Evolutionary conservation across 371 early-diverging fungal species (phyloP).

Genomic region (Dichotomocladium elegans): DNA sequence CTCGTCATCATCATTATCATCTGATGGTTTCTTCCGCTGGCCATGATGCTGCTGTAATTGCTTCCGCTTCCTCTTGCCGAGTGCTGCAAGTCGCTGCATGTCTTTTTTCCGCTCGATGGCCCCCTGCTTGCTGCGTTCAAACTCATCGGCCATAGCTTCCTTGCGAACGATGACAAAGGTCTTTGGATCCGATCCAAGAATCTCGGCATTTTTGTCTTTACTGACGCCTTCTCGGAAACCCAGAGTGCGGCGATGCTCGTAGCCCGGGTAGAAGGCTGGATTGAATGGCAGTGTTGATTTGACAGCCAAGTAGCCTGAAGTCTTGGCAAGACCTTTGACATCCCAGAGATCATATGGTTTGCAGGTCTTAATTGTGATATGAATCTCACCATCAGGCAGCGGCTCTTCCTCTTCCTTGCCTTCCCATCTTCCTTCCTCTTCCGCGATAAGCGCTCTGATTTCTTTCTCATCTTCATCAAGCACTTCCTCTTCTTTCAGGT

Average conservation of each 20-base stretch:
- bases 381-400: constrained; percentile 62
- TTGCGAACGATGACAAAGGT: constrained; percentile 68
- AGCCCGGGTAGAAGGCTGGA: constrained; percentile 76
- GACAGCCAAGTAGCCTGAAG: constrained; percentile 52
- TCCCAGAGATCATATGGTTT: constrained; percentile 89
- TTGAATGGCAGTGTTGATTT: constrained; percentile 63
- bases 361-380: constrained; percentile 82
- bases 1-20: constrained; percentile 13
- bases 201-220: constrained; percentile 77
- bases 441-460: too few species aligned
- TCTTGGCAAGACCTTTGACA: constrained; percentile 69
- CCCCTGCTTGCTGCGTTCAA: constrained; percentile 29
- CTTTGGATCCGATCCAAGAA: constrained; percentile 60
- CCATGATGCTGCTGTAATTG: too few species aligned
- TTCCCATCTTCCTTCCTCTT: constrained; percentile 3
- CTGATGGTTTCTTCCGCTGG: constrained; percentile 16
- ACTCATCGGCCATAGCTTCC: constrained; percentile 44
- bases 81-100: constrained; percentile 2
- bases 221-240: constrained; percentile 85
- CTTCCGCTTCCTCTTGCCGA: constrained; percentile 24
- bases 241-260: constrained; percentile 91
- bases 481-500: constrained; percentile 4
- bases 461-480: too few species aligned
- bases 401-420: constrained; percentile 11
- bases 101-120: constrained; percentile 10